Evolutionary conservation across 768 basidiomycete species (phyloP), one percentile per base, ranked within the genome.

Genomic region (Tylopilus rubrobrunneus): DNA sequence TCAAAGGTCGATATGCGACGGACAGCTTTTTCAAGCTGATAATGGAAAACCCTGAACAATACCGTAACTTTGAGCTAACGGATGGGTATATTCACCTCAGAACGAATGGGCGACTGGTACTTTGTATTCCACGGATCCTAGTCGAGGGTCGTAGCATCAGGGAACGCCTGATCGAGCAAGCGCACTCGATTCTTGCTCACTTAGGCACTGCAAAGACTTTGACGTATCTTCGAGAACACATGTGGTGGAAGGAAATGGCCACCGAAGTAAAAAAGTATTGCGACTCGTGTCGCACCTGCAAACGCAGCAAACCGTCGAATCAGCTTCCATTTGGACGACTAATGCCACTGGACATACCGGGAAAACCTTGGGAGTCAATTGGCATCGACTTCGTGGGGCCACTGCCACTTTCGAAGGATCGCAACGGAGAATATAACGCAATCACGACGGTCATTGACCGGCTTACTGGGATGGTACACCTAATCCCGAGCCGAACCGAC

Each of bases 101-200:
- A 9, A 29, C 29, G 9, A 29, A 29, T 4, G 29, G 9, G 4
- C 29, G 29, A 29, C 5, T 9, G 5, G 29, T 9, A n/a, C 29
- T 29, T 4, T 29, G 29, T 29, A 29, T 29, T 9, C 29, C 29
- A 29, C 5, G 29, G 29, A 42, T 44, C 0, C 0, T 27, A 2
- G 31, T 59, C 0, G 50, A 62, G 0, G 62, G 60, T 4, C 17
- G 63, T 5, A 61, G 46, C 1, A 41, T 65, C 2, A 40, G 67
- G 0, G 74, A 76, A 48, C 58, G 69, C 0, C n/a, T 77, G 0
- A 74, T 77, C 0, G 54, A 54, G 0, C 71, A 76, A 29, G 74
- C 71, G 0, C 76, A 77, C 39, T 73, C 71, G 0, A 7, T 77
- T 0, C 48, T 77, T 2, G 76, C 74, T 0, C 76, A 77, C 45